Evolutionary conservation across 371 early-diverging fungal genomes (phyloP), one percentile per base, ranked within the genome.

Genomic region (Vairimorpha necatrix): DNA sequence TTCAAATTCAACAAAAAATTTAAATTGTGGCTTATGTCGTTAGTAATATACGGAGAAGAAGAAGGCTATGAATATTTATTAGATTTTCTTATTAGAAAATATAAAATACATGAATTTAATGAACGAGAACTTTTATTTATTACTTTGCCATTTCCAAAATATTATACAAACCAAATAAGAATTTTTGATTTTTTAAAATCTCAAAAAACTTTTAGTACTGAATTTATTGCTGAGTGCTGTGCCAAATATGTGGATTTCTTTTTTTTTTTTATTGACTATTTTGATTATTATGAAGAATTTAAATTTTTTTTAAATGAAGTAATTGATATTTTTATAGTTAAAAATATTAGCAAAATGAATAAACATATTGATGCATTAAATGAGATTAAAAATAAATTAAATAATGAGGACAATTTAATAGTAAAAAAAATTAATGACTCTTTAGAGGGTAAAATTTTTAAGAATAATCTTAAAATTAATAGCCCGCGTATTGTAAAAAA

Each of bases 71-170:
- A 71, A 42, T 73, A 50, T 68, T 24, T 82, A 61, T 53, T 78
- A 9, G 82, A 82, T 20, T 82, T 76, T 61, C 33, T 82, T 16
- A 53, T 72, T 0, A 0, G 82, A n/a, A 77, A 71, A 36, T 82
- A 82, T 39, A 2, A 22, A 26, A 56, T 71, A 36, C 58, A 78
- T 48, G 68, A 76, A 4, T 78, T 33, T 65, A 78, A 82, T 58
- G 26, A 63, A 6, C 20, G 78, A n/a, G 82, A 82, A 36, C 32
- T 78, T 20, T 24, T 76, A 38, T 78, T 72, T 65, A 18, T 75
- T 4, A 26, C 78, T 22, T 33, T 78, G 3, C 75, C 75, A 38
- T 75, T 63, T 47, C 20, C 7, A 32, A 68, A 72, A 42, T 82
- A 69, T 63, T 58, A 69, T 20, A 30, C 22, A 18, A 53, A 68